A percentile compares a stretch with the other conserved stretches of the same genome.
Conservation (phyloP, 805 yeast genomes). For the Alloascoidea africana region DNA sequence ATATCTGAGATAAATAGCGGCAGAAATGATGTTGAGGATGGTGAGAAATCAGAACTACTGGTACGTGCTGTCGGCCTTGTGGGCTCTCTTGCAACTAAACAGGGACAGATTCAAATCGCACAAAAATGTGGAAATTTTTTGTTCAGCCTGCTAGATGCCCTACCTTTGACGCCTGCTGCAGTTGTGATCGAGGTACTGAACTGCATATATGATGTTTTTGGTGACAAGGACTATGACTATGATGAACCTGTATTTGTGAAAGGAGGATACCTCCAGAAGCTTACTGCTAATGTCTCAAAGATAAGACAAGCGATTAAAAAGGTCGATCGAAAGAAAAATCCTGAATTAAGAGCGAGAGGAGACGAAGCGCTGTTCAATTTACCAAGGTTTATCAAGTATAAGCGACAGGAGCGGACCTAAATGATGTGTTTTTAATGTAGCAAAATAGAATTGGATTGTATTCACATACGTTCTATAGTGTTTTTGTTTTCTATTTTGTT, state of each 20-base stretch:
- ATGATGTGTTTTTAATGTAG: no score
- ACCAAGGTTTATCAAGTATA: constrained; percentile 67
- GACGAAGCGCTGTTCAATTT: constrained; percentile 56
- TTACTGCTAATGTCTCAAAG: constrained; percentile 29
- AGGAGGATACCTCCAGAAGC: constrained; percentile 26
- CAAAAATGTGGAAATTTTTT: constrained; percentile 29
- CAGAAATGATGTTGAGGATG: constrained; percentile 5
- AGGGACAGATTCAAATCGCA: constrained; percentile 30
- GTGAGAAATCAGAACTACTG: constrained; percentile 23
- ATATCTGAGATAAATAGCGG: background rate
- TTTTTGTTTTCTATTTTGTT: no score
- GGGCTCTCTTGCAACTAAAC: constrained; percentile 31
- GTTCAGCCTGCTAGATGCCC: constrained; percentile 15
- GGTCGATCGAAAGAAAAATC: constrained; percentile 49
- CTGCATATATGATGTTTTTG: constrained; percentile 61
- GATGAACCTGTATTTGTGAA: constrained; percentile 54
- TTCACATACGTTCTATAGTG: no score
- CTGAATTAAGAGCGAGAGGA: constrained; percentile 42
- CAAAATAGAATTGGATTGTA: no score
- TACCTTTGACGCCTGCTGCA: constrained; percentile 19
- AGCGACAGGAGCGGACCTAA: constrained; percentile 33
- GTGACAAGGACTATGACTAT: constrained; percentile 53
- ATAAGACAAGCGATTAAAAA: constrained; percentile 39
- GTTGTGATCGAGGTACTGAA: constrained; percentile 47
- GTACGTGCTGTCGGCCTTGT: constrained; percentile 35